Evolutionary conservation across 2,329 filamentous ascomycete genomes (phyloP).

Genomic region (Claviceps capensis): DNA sequence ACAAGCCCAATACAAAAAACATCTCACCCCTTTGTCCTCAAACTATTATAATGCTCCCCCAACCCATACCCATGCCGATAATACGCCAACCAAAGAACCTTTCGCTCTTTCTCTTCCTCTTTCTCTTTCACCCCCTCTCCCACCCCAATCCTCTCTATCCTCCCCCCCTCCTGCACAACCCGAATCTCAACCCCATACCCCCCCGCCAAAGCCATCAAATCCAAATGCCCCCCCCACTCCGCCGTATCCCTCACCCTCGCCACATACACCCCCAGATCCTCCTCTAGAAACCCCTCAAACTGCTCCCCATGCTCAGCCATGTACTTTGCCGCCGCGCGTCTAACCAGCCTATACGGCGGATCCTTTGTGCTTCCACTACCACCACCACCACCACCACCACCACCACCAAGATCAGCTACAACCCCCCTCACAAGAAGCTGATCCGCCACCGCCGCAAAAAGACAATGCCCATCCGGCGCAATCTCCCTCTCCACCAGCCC

Average conservation of each 20-base stretch:
- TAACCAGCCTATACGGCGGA: conserved; percentile 49
- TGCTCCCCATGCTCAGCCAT: conserved; percentile 63
- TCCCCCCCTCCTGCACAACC: conserved; percentile 66
- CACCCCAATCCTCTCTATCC: conserved; percentile 57
- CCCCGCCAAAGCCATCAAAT: conserved; percentile 72
- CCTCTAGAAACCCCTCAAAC: conserved; percentile 78
- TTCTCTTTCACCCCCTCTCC: conserved; percentile 19
- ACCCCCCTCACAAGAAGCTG: conserved; percentile 2
- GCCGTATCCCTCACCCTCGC: conserved; percentile 71
- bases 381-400: neutral
- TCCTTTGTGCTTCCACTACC: conserved; percentile 12
- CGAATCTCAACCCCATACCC: conserved; percentile 69
- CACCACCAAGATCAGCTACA: neutral
- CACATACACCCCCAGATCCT: conserved; percentile 60
- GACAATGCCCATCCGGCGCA: conserved; percentile 81
- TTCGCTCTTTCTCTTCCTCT: conserved; percentile 30
- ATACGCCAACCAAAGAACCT: conserved; percentile 72
- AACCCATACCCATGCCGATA: conserved; percentile 88
- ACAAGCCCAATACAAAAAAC: neutral
- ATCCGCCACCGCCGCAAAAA: conserved; percentile 57
- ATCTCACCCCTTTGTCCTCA: conserved; percentile 34
- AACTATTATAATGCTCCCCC: conserved; percentile 93
- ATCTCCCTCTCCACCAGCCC: conserved; percentile 65
- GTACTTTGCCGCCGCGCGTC: conserved; percentile 61
- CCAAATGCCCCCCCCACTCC: conserved; percentile 92